These are phyloP conservation scores for Gynandropsis gynandra DNA, from an alignment of 345 rosid species.

Conservation along the genomic window DNA sequence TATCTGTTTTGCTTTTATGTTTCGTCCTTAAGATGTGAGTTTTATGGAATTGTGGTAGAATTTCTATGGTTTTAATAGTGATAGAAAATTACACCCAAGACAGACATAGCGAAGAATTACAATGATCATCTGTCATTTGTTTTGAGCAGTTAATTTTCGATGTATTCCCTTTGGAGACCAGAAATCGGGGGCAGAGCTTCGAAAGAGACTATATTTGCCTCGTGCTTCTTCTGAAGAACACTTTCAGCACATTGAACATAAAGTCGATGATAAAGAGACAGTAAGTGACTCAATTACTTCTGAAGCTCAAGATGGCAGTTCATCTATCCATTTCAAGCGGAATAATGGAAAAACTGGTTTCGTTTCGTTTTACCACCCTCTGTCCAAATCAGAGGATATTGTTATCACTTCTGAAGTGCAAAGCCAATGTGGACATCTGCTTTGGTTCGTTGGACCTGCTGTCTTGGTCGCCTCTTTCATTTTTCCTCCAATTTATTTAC, in stretches of 20 bases:
- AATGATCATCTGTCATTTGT: constrained; percentile 20
- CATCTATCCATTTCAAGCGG: constrained; percentile 38
- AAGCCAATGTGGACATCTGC: constrained; percentile 42
- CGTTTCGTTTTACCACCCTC: constrained; percentile 62
- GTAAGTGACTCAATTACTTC: constrained; percentile 23
- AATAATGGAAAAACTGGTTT: constrained; percentile 68
- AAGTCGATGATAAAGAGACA: constrained; percentile 29
- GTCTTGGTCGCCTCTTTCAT: constrained; percentile 89
- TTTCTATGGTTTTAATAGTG: too few relatives aligned
- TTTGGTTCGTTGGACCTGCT: constrained; percentile 84
- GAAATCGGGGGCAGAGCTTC: constrained; percentile 29
- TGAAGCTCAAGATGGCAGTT: constrained; percentile 32
- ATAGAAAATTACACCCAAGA: too few relatives aligned
- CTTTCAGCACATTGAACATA: constrained; percentile 31
- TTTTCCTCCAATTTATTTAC: constrained; percentile 75
- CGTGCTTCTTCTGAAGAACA: constrained; percentile 42
- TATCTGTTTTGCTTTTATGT: background rate
- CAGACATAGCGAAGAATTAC: too few relatives aligned
- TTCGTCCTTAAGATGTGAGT: constrained; percentile 8
- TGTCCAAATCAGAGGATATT: constrained; percentile 37
- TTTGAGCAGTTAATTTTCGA: constrained; percentile 29
- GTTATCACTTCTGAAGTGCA: constrained; percentile 24
- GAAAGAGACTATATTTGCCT: constrained; percentile 27
- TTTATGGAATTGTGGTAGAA: too few relatives aligned
- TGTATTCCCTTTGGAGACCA: constrained; percentile 21